These are phyloP conservation scores for Pulveroboletus sp. DNA, from an alignment of 768 basidiomycete genomes.

Conservation along the genomic window DNA sequence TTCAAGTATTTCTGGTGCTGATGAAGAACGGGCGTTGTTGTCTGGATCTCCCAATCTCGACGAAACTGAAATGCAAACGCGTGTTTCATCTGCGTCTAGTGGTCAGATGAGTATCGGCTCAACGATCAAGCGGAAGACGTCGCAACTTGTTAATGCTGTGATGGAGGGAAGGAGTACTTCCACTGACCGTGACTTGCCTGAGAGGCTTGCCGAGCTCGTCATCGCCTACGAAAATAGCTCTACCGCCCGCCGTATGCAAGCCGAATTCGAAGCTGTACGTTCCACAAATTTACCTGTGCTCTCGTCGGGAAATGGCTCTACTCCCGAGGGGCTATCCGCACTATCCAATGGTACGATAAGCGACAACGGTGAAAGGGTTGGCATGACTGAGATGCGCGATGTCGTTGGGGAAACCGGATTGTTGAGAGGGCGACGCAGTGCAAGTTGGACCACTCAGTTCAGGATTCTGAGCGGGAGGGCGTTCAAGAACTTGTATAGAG, in stretches of 20 bases:
- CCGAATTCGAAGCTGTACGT: conserved; percentile 51
- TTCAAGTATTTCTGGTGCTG: conserved; percentile 44
- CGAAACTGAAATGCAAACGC: conserved; percentile 51
- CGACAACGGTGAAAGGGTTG: conserved; percentile 21
- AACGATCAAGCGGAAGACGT: conserved; percentile 68
- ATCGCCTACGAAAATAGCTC: conserved; percentile 63
- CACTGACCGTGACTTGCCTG: conserved; percentile 38
- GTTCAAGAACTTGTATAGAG: conserved; percentile 97
- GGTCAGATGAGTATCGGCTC: conserved; percentile 42
- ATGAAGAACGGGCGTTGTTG: conserved; percentile 71
- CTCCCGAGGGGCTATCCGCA: neutral
- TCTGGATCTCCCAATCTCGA: conserved; percentile 34
- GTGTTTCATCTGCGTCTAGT: conserved; percentile 20
- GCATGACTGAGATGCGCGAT: conserved; percentile 53
- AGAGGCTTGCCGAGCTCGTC: conserved; percentile 68
- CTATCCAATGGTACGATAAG: conserved; percentile 27
- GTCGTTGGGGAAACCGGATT: conserved; percentile 63
- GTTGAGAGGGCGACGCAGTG: conserved; percentile 70
- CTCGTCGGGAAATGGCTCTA: neutral
- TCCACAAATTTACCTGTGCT: conserved; percentile 6
- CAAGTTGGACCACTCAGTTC: conserved; percentile 88
- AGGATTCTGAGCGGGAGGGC: conserved; percentile 90
- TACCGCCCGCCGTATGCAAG: conserved; percentile 55
- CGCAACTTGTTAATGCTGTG: conserved; percentile 63
- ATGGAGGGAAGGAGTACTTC: conserved; percentile 27